Conservation (phyloP, 495 filamentous ascomycete genomes). For the Acidomyces sp. region DNA sequence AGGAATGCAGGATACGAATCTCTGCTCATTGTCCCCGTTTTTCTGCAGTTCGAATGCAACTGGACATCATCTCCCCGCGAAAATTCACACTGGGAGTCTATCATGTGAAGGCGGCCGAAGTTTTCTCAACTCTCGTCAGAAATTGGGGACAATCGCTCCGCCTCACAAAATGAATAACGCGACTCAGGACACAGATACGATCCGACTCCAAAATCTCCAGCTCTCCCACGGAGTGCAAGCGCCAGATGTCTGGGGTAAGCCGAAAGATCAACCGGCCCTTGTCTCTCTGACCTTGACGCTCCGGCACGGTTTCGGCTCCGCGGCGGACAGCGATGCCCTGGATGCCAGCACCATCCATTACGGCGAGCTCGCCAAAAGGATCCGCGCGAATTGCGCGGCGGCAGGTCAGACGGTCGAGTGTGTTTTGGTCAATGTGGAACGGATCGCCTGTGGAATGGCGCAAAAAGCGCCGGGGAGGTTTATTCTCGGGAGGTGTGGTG, state of each 20-base stretch:
- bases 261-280: slow-evolving; percentile 39
- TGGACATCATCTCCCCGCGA: too few species aligned
- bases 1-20: too few species aligned
- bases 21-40: too few species aligned
- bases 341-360: slow-evolving; percentile 48
- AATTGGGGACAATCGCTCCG: too few species aligned
- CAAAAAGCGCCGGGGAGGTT: slow-evolving; percentile 3
- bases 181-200: slow-evolving; percentile 17
- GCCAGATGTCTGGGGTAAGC: slow-evolving; percentile 45
- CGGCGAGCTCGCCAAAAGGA: slow-evolving; percentile 42
- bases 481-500: slow-evolving; percentile 2
- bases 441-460: background rate
- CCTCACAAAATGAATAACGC: too few species aligned
- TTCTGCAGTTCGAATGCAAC: too few species aligned
- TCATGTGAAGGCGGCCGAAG: too few species aligned
- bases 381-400: slow-evolving; percentile 19
- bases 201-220: slow-evolving; percentile 38
- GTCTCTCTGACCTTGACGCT: slow-evolving; percentile 41
- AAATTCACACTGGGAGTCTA: too few species aligned
- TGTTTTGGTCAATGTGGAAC: background rate
- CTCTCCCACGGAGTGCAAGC: slow-evolving; percentile 29
- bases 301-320: slow-evolving; percentile 32
- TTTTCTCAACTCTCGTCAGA: too few species aligned
- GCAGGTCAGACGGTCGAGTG: background rate
- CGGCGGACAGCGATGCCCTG: slow-evolving; percentile 36